Evolutionary conservation across 75 land plant species (phyloP), one percentile per base, ranked within the genome.

Genomic region (Ceratopteris richardii): DNA sequence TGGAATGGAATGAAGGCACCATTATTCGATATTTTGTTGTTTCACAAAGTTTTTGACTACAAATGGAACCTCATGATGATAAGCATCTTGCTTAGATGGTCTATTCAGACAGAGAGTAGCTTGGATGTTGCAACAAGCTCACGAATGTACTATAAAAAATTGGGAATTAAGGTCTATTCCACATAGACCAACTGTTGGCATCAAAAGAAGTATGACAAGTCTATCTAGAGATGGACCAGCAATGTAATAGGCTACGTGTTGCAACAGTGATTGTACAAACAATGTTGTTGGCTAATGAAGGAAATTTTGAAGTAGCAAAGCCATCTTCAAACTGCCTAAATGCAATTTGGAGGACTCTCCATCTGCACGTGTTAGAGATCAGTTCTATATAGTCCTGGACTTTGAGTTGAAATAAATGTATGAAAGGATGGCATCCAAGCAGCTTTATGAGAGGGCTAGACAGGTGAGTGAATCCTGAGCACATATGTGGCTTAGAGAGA

Each of bases 371-470:
- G 60, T 71, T 16, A 80, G 96, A 3, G 96, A 90, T 71, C 52
- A 54, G 31, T 63, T 90, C 6, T 83, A 74, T 26, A 20, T 33
- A 30, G 77, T 74, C 7, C 66, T 90, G 14, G 83, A 79, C 53
- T 81, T 80, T 19, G 96, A 90, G 75, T 60, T 90, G 40, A 72
- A 52, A 60, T 83, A 90, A 47, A 86, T 90, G 72, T 82, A 90
- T 47, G 80, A 76, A 24, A 77, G 96, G 60, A 86, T 90, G 90
- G 79, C 72, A 9, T 83, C 52, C 56, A 47, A 82, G 46, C 80
- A 72, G 26, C 30, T 79, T 19, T 90, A 90, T 27, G 96, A 90
- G 69, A 61, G 77, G 10, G n/a, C n/a, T n/a, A n/a, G n/a, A n/a
- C n/a, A n/a, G n/a, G n/a, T n/a, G n/a, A n/a, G n/a, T n/a, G n/a